Evolutionary conservation across 495 filamentous ascomycete genomes (phyloP), one percentile per base, ranked within the genome.

Genomic region (Penicillium turbatum): DNA sequence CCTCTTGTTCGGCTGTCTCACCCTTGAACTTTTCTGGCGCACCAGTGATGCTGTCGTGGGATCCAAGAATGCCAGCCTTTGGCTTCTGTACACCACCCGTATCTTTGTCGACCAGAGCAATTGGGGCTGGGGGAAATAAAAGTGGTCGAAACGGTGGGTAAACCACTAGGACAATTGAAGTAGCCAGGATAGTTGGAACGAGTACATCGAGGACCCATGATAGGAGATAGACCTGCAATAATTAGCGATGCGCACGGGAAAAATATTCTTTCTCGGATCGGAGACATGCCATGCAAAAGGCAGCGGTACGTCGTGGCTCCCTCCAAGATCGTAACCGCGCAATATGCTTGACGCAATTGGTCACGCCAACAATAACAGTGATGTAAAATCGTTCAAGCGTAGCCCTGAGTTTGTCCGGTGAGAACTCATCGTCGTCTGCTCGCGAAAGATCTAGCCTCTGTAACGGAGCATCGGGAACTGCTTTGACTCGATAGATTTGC

Each of bases 401-500:
- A 10, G 81, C 81, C 19, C 90, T 78, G 39, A 95, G 73, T 67
- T 95, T 95, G 61, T 95, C 89, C 0, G 90, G 89, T 0, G 86
- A 86, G 67, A 93, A 95, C 54, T 92, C 86, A 48, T 95, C 90
- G 31, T 92, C 86, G 27, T 88, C 85, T 2, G 88, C 83, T 48
- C 89, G 86, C 44, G 89, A 88, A 13, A 95, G 72, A 70, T 96
- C 90, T n/a, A 96, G 73, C 15, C 82, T 81, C 4, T 82, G 81
- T 16, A 75, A 56, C 4, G 80, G 79, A 13, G 72, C 68, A 5
- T 79, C 67, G 1, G 77, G 66, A 1, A 82, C 74, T 13, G 86
- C 86, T 67, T 90, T 90, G 57, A 92, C 85, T 74, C 91, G 85
- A 65, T 92, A 90, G 64, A 95, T 85, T 87, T 93, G 89, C 88